Conservation (phyloP, 1,284 basidiomycete genomes). For the Erythrobasidium hasegawianum region DNA sequence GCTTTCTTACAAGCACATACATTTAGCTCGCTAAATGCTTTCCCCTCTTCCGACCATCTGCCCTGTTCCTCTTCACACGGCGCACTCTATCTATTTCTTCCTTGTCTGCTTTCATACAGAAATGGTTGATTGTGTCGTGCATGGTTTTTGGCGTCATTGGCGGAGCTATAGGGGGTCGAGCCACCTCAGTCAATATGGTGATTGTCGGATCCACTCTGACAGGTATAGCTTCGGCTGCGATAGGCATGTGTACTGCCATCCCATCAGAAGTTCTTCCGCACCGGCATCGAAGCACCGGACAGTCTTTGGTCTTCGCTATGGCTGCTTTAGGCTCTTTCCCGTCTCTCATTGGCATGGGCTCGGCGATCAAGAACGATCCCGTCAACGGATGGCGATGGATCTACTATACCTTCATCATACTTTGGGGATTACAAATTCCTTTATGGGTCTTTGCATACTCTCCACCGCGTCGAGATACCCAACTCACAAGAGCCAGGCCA, state of each 20-base stretch:
- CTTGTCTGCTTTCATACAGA: conserved; percentile 1
- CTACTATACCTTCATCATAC: conserved; percentile 26
- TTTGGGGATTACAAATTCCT: conserved; percentile 11
- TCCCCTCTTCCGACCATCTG: too few relatives aligned
- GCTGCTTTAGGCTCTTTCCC: conserved; percentile 13
- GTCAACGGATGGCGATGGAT: conserved; percentile 19
- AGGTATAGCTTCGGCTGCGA: conserved; percentile 3
- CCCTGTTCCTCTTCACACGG: too few relatives aligned
- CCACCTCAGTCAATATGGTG: conserved; percentile 17
- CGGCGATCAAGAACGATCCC: conserved; percentile 8
- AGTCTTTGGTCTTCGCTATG: conserved; percentile 19
- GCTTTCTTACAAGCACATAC: too few relatives aligned
- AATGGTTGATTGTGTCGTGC: conserved; percentile 22
- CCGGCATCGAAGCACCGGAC: conserved; percentile 12
- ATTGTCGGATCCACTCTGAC: conserved; percentile 13
- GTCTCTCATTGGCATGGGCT: conserved; percentile 9
- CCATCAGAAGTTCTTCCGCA: conserved; percentile 23
- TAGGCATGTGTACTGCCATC: conserved; percentile 20
- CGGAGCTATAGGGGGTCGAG: conserved; percentile 9
- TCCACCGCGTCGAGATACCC: conserved; percentile 24
- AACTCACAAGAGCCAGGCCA: conserved; percentile 13
- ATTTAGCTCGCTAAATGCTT: too few relatives aligned
- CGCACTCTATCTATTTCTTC: not conserved
- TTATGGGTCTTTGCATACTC: conserved; percentile 15
- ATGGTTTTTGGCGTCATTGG: conserved; percentile 12